These are phyloP conservation scores for Umbelopsis isabellina DNA, from an alignment of 192 early-diverging fungal genomes.

Conservation along the genomic window DNA sequence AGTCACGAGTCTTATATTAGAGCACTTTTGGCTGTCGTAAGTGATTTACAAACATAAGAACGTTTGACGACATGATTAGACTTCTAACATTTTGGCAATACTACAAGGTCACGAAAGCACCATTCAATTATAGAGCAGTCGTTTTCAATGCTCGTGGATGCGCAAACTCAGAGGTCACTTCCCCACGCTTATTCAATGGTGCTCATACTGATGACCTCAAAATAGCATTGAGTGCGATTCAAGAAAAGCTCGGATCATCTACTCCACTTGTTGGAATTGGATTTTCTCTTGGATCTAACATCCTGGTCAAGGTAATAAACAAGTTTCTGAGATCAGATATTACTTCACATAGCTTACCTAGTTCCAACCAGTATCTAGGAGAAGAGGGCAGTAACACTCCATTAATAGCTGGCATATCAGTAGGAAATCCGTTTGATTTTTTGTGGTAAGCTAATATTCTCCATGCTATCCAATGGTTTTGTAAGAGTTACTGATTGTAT, in stretches of 20 bases:
- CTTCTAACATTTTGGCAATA: background rate
- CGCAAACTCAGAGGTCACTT: conserved; percentile 77
- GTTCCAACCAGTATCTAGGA: conserved; percentile 66
- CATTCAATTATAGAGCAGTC: conserved; percentile 72
- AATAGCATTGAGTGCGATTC: conserved; percentile 60
- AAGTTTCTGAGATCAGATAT: background rate
- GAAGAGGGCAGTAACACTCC: conserved; percentile 77
- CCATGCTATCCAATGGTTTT: conserved; percentile 25
- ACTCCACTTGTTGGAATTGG: conserved; percentile 81
- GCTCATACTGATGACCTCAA: conserved; percentile 81
- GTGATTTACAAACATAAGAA: background rate
- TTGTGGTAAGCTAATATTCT: conserved; percentile 44
- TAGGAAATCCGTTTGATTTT: conserved; percentile 90
- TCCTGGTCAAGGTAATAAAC: conserved; percentile 75
- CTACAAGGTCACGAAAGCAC: conserved; percentile 44
- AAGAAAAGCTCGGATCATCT: conserved; percentile 48
- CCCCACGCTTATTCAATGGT: conserved; percentile 82
- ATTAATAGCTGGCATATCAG: conserved; percentile 73
- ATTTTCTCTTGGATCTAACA: conserved; percentile 91
- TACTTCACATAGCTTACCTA: conserved; percentile 15
- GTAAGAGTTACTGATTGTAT: conserved; percentile 54
- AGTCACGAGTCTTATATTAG: conserved; percentile 90
- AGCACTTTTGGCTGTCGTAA: conserved; percentile 63
- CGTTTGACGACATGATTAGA: background rate
- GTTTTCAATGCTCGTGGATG: conserved; percentile 93